Evolutionary conservation across 345 rosid species (phyloP), one percentile per base, ranked within the genome.

Genomic region (Abelmoschus esculentus): DNA sequence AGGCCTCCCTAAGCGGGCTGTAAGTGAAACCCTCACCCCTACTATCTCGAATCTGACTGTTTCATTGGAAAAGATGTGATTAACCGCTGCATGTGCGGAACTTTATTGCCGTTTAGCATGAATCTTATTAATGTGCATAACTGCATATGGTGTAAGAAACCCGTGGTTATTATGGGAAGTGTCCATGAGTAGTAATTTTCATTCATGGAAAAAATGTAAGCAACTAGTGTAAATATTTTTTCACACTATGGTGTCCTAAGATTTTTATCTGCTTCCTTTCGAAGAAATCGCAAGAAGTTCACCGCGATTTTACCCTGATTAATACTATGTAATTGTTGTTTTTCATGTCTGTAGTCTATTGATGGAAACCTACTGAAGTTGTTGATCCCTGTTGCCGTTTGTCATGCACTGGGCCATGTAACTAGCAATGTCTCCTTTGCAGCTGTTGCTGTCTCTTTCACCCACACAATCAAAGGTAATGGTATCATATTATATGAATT

Each of bases 1-100:
- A 70, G 97, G 96, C 56, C 92, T 93, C 67, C 98, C 97, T 12
- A 91, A 91, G 85, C 91, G 97, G 11, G 98, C 98, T 38, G 98
- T 93, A 80, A 87, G 96, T 85, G 9, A 57, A 38, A 47, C n/a
- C 52, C 15, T 47, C 52, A 13, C 14, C 5, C 15, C 53, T 49
- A 14, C 53, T 49, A 49, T 49, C 53, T 49, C 53, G 17, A 49
- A 13, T 15, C 17, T 49, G 4, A 49, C 53, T 49, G 17, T 49
- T 49, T 36, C 40, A 7, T 36, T 36, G 26, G 26, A 22, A 22
- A 22, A 22, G 31, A 40, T 59, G 40, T 59, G 19, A 31, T 8
- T 31, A 31, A 14, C 19, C 42, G 36, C 64, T 14, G 11, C 64
- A 60, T 14, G 64, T 60, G 42, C 9, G 42, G 42, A 15, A 60